phyloP scores from a whole-genome alignment of 2,329 filamentous ascomycete species.

The Cladophialophora carrionii region DNA sequence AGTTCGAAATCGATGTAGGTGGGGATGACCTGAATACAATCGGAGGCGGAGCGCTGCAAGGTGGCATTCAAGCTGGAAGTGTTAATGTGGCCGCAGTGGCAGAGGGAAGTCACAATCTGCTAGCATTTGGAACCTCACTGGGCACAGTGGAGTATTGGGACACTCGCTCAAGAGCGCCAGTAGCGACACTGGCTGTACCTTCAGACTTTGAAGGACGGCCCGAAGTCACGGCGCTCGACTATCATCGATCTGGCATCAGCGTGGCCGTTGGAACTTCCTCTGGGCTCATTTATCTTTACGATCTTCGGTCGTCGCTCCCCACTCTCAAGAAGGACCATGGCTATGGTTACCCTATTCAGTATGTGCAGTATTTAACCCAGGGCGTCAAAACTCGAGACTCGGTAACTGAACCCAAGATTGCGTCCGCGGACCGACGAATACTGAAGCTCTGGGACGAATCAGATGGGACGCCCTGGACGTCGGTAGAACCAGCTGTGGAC shows the following conservation, averaged over 20 bases:
- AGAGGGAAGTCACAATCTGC: slow-evolving; percentile 83
- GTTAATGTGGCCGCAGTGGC: slow-evolving; percentile 88
- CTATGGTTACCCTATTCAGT: slow-evolving; percentile 90
- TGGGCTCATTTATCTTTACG: slow-evolving; percentile 87
- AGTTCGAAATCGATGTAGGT: slow-evolving; percentile 88
- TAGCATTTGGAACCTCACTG: slow-evolving; percentile 89
- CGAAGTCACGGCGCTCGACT: slow-evolving; percentile 85
- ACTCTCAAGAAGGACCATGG: slow-evolving; percentile 92
- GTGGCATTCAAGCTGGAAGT: slow-evolving; percentile 79
- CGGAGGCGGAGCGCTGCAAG: slow-evolving; percentile 77
- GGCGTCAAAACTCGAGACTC: slow-evolving; percentile 75
- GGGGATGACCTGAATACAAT: slow-evolving; percentile 70
- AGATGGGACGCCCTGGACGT: slow-evolving; percentile 88
- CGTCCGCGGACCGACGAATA: slow-evolving; percentile 91
- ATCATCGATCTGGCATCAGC: slow-evolving; percentile 79
- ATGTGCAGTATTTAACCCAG: slow-evolving; percentile 67
- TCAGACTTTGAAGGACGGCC: slow-evolving; percentile 47
- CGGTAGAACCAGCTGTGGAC: slow-evolving; percentile 91
- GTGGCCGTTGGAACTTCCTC: slow-evolving; percentile 85
- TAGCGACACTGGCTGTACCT: slow-evolving; percentile 71
- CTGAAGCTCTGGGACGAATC: slow-evolving; percentile 94
- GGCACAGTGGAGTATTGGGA: slow-evolving; percentile 99
- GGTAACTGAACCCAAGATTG: slow-evolving; percentile 69
- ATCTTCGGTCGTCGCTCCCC: slow-evolving; percentile 83
- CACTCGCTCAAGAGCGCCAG: slow-evolving; percentile 76